Evolutionary conservation across 345 rosid genomes (phyloP), one percentile per base, ranked within the genome.

Genomic region (Xanthoceras sorbifolium): DNA sequence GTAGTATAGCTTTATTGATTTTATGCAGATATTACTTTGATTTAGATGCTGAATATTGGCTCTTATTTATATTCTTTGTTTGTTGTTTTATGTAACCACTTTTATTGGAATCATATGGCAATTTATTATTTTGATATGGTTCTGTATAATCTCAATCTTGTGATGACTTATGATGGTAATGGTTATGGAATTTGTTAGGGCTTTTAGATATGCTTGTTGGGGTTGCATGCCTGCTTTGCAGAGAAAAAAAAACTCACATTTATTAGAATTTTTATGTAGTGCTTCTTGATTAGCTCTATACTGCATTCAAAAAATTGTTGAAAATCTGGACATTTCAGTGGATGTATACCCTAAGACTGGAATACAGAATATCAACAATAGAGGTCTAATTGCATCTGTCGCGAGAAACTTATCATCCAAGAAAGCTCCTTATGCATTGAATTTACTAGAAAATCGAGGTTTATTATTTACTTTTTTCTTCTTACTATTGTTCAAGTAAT

Each of bases 1-100:
- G 99, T 96, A 90, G 67, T 69, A 40, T 59, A 79, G 79, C 71
- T 1, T 67, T 40, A 28, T 67, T 69, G 77, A 64, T 68, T 32
- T 15, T 65, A 74, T 66, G 31, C 62, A 11, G 64, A 48, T 70
- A 28, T 71, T 28, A 54, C 15, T 72, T 78, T 54, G 34, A 28
- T 44, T 62, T 73, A 26, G 22, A 44, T 25, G 12, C 9, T 26
- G 66, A 40, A 1, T 26, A 28, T 61, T 26, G 36, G 23, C 26
- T 72, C 9, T n/a, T 59, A 11, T 26, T 12, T 12, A 1, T 14
- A 10, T 7, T 12, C 8, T 38, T 42, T 73, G 10, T 59, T 57
- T 62, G 42, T 44, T 26, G 50, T 26, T 61, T 73, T 28, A 17
- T 42, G 68, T 61, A 10, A 73, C 59, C 25, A 72, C 61, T 28